phyloP scores from a whole-genome alignment of 192 early-diverging fungal species.

The Thamnidium elegans region DNA sequence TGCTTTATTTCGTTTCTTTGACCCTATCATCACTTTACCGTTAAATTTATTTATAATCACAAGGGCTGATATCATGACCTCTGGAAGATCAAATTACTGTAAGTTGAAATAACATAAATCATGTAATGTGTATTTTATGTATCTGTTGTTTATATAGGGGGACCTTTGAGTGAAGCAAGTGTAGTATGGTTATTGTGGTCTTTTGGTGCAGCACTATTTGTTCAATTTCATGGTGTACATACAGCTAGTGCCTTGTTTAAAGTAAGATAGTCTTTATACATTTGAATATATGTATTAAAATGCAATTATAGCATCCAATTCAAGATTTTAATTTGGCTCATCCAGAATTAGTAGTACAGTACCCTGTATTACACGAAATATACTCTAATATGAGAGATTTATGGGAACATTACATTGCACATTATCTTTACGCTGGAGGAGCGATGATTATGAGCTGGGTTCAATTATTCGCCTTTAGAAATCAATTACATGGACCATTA shows the following conservation, averaged over 20 bases:
- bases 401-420: constrained; percentile 51
- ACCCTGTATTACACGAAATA: constrained; percentile 36
- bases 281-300: neutral
- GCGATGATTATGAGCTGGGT: constrained; percentile 51
- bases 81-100: constrained; percentile 32
- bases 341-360: constrained; percentile 33
- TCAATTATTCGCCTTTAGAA: constrained; percentile 43
- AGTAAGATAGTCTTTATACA: constrained; percentile 11
- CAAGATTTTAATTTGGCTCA: constrained; percentile 32
- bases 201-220: constrained; percentile 34
- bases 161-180: constrained; percentile 26
- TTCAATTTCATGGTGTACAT: constrained; percentile 38
- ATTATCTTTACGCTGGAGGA: constrained; percentile 54
- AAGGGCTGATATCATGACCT: constrained; percentile 23
- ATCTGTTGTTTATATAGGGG: constrained; percentile 18
- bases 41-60: constrained; percentile 33
- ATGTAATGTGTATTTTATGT: neutral
- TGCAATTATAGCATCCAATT: constrained; percentile 28
- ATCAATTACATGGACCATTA: constrained; percentile 37
- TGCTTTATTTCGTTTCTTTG: constrained; percentile 34
- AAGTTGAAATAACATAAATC: neutral
- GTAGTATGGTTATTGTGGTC: constrained; percentile 29
- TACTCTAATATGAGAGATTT: constrained; percentile 47
- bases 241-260: constrained; percentile 36
- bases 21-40: constrained; percentile 34